phyloP scores from a whole-genome alignment of 192 early-diverging fungal genomes.

The Backusella circina region DNA sequence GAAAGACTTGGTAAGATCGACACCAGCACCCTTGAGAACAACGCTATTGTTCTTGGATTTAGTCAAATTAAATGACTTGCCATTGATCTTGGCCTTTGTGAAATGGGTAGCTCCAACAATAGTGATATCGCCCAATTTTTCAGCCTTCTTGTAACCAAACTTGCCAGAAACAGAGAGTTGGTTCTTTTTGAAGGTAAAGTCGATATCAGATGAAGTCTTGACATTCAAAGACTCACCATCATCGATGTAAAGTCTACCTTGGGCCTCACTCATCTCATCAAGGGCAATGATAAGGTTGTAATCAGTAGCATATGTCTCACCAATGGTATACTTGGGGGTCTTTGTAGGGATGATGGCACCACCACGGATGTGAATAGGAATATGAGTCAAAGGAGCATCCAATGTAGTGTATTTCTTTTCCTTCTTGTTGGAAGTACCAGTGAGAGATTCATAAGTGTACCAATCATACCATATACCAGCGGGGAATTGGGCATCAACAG shows the following conservation, averaged over 20 bases:
- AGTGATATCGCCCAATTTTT: conserved; percentile 1
- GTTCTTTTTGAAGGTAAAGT: conserved; percentile 10
- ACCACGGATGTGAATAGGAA: conserved; percentile 60
- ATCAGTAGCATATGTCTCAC: conserved; percentile 38
- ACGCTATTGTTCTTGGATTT: neutral
- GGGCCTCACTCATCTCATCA: conserved; percentile 39
- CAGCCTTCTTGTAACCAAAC: conserved; percentile 16
- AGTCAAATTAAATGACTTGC: neutral
- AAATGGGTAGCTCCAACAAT: conserved; percentile 6
- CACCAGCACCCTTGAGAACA: neutral
- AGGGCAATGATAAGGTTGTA: conserved; percentile 53
- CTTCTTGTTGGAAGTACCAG: conserved; percentile 11
- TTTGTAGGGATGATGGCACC: conserved; percentile 56
- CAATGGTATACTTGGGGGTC: conserved; percentile 43
- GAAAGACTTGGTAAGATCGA: neutral
- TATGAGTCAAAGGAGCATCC: conserved; percentile 46
- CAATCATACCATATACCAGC: conserved; percentile 62
- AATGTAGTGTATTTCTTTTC: conserved; percentile 33
- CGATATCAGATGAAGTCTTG: conserved; percentile 17
- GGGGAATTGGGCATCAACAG: conserved; percentile 62
- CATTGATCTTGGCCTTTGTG: conserved; percentile 3
- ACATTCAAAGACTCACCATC: conserved; percentile 54
- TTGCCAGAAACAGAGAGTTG: conserved; percentile 17
- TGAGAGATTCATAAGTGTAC: conserved; percentile 33
- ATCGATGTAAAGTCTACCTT: conserved; percentile 56